These are phyloP conservation scores for Erythrobasidium hasegawianum DNA, from an alignment of 1,284 basidiomycete species.

Conservation along the genomic window DNA sequence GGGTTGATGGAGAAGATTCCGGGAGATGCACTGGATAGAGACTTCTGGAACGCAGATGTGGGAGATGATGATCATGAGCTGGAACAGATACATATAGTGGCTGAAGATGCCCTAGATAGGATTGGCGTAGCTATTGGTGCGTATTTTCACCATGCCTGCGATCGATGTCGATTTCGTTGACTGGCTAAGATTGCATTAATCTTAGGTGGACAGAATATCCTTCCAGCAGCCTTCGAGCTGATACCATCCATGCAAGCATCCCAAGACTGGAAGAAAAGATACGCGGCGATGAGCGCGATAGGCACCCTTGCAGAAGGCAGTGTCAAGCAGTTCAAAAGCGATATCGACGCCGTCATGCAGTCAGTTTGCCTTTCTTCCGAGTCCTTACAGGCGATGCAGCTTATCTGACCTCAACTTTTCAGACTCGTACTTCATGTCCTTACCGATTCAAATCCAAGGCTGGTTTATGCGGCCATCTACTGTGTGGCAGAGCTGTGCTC, in stretches of 20 bases:
- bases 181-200: not conserved
- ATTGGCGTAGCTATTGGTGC: slow-evolving; percentile 23
- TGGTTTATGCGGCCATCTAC: slow-evolving; percentile 26
- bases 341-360: slow-evolving; percentile 23
- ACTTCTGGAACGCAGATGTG: slow-evolving; percentile 23
- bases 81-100: slow-evolving; percentile 3
- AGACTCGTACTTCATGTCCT: slow-evolving; percentile 20
- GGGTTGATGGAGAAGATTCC: slow-evolving; percentile 16
- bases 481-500: slow-evolving; percentile 25
- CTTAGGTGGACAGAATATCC: not conserved
- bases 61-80: slow-evolving; percentile 12
- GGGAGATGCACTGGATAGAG: slow-evolving; percentile 10
- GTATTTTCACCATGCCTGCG: not conserved
- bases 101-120: slow-evolving; percentile 27
- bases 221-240: slow-evolving; percentile 20
- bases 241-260: slow-evolving; percentile 8
- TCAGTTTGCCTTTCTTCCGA: not conserved
- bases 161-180: not conserved
- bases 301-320: slow-evolving; percentile 28
- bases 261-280: slow-evolving; percentile 16
- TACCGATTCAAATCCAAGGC: slow-evolving; percentile 6
- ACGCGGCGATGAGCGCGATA: slow-evolving; percentile 29
- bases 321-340: slow-evolving; percentile 1
- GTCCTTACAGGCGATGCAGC: no score
- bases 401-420: no score